phyloP scores from a whole-genome alignment of 1,284 basidiomycete genomes.

The Heterobasidion annosum region DNA sequence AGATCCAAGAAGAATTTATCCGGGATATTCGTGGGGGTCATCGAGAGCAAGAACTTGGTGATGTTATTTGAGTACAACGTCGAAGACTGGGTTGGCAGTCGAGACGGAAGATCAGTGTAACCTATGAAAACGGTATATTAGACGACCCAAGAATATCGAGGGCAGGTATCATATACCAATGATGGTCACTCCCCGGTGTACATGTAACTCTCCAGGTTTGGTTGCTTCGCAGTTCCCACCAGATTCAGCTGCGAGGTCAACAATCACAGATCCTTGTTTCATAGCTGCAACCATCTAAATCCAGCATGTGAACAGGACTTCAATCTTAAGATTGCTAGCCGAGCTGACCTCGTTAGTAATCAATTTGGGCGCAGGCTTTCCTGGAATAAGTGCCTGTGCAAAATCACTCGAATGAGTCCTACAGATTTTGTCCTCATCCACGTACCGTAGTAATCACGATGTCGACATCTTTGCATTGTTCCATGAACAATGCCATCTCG shows the following conservation, averaged over 20 bases:
- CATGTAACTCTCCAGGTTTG: conserved; percentile 58
- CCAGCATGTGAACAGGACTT: neutral
- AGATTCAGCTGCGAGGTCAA: conserved; percentile 78
- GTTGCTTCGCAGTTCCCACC: conserved; percentile 82
- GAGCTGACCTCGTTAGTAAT: conserved; percentile 55
- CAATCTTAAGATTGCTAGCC: neutral
- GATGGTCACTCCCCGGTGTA: conserved; percentile 68
- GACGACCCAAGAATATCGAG: neutral
- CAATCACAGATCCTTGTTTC: conserved; percentile 83
- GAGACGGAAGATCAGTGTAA: conserved; percentile 74
- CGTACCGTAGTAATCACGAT: conserved; percentile 76
- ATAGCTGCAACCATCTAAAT: conserved; percentile 68
- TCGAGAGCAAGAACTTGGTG: conserved; percentile 78
- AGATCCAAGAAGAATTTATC: conserved; percentile 59
- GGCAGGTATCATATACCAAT: conserved; percentile 43
- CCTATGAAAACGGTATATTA: conserved; percentile 29
- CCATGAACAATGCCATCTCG: conserved; percentile 82
- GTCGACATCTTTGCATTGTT: conserved; percentile 80
- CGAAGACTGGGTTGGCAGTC: conserved; percentile 79
- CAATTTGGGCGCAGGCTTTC: conserved; percentile 75
- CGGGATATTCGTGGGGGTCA: conserved; percentile 41
- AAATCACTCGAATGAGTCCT: neutral
- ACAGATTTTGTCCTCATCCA: neutral
- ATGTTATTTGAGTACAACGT: conserved; percentile 87
- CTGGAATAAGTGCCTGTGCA: conserved; percentile 66